Evolutionary conservation across 1,284 basidiomycete genomes (phyloP), one percentile per base, ranked within the genome.

Genomic region (Ustilago esculenta): DNA sequence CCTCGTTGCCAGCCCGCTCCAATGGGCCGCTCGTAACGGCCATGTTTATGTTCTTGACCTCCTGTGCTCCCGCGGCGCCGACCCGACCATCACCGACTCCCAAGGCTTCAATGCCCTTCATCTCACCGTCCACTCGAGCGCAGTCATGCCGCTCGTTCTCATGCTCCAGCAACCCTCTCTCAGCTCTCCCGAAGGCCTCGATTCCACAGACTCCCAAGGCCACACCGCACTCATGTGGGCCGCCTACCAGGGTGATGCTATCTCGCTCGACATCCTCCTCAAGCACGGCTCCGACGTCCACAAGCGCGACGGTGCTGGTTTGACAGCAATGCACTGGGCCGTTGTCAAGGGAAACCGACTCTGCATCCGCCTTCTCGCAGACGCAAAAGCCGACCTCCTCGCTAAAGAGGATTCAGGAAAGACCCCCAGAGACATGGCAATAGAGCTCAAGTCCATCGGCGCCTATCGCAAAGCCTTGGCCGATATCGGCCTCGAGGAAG

Each of bases 221-320:
- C 96, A 98, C 79, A 98, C 95, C 0, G 87, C 92, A 0, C 86
- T 99, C 49, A 97, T 98, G 92, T 98, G 96, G 96, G 96, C 96
- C 2, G 92, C 94, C 4, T 98, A 98, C 84, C 96, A 98, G 82
- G 95, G 95, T 39, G 96, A 99, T 77, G 94, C 92, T 1, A 87
- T 98, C 20, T 94, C 91, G 0, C 92, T 98, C 2, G 92, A 97
- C 66, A 84, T 98, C 29, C 84, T 99, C 17, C 86, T 99, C 48
- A 88, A 90, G 54, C 92, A 95, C 72, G 93, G 93, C 8, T 92
- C 94, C 3, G 90, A 88, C 52, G 85, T 90, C 1, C 87, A 88
- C 63, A 84, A 89, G 5, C 86, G 86, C 34, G 96, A 98, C 80
- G 89, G 91, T 65, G 84, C 87, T 0, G 94, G 94, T 0, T 86